phyloP scores from a whole-genome alignment of 73 alveolate species.

The Uronychia binucleata region DNA sequence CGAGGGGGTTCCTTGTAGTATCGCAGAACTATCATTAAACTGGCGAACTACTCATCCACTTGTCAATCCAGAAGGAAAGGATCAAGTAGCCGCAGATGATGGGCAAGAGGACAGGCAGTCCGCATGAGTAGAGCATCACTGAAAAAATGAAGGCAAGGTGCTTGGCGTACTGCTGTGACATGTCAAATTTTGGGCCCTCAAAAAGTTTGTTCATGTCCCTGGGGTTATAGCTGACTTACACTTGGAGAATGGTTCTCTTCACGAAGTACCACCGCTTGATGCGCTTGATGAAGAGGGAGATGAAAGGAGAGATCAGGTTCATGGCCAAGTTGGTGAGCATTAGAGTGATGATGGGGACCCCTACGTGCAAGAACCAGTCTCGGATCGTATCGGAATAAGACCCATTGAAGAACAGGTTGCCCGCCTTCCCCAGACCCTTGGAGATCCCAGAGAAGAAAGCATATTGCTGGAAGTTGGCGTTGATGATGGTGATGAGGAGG shows the following conservation, averaged over 20 bases:
- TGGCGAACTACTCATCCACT: slow-evolving; percentile 1
- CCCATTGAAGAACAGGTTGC: slow-evolving; percentile 21
- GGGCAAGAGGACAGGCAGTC: slow-evolving; percentile 38
- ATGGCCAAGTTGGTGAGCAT: slow-evolving; percentile 33
- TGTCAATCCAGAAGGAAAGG: slow-evolving; percentile 32
- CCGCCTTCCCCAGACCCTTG: not conserved
- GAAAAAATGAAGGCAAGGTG: slow-evolving; percentile 38
- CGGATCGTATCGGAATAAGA: slow-evolving; percentile 46
- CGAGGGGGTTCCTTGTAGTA: slow-evolving; percentile 57
- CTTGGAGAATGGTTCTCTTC: slow-evolving; percentile 14
- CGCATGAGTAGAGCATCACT: slow-evolving; percentile 2
- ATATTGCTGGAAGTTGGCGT: slow-evolving; percentile 1
- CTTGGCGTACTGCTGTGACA: slow-evolving; percentile 39
- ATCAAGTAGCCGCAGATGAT: slow-evolving; percentile 4
- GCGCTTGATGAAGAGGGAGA: slow-evolving; percentile 26
- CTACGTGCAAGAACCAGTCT: slow-evolving; percentile 65
- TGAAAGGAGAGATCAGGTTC: slow-evolving; percentile 39
- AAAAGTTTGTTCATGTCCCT: slow-evolving; percentile 40
- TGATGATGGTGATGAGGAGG: slow-evolving; percentile 14
- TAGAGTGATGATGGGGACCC: slow-evolving; percentile 46
- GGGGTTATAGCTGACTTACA: not conserved
- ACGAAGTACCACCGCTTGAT: slow-evolving; percentile 13
- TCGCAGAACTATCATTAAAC: slow-evolving; percentile 31
- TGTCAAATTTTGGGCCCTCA: slow-evolving; percentile 66
- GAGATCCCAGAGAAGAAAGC: slow-evolving; percentile 16